phyloP scores from a whole-genome alignment of 139 green algal genomes.

The Micractinium sp. region DNA sequence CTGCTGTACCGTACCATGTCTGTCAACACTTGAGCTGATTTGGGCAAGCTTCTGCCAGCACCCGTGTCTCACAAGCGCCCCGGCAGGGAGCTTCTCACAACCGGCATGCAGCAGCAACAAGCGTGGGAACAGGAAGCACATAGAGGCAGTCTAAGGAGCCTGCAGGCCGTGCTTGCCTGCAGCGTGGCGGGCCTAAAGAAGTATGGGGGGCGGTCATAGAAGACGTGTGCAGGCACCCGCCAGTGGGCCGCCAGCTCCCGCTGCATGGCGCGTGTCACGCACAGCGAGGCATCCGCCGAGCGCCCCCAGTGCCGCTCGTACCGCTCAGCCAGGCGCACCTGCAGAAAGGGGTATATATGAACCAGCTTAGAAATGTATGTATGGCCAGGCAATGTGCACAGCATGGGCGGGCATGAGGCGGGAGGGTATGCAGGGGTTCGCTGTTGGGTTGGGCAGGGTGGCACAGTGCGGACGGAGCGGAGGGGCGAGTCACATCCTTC shows the following conservation, averaged over 20 bases:
- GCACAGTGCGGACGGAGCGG: too few species aligned
- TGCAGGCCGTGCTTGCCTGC: background rate
- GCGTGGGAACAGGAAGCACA: background rate
- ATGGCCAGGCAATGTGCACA: too few species aligned
- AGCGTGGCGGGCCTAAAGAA: conserved; percentile 71
- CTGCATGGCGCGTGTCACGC: conserved; percentile 90
- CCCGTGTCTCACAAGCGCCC: background rate
- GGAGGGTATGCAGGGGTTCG: background rate
- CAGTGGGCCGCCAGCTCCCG: conserved; percentile 73
- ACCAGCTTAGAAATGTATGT: too few species aligned
- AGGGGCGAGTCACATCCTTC: background rate
- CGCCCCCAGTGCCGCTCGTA: conserved; percentile 74
- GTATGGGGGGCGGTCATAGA: conserved; percentile 87
- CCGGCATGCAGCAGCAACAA: background rate
- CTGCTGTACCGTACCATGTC: too few species aligned
- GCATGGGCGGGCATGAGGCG: too few species aligned
- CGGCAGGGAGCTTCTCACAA: background rate
- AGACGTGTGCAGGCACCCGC: conserved; percentile 78
- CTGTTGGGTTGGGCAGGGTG: background rate
- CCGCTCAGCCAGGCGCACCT: conserved; percentile 62
- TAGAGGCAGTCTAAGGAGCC: background rate
- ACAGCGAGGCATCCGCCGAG: conserved; percentile 68
- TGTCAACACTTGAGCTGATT: background rate
- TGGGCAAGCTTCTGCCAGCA: background rate
- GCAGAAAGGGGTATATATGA: background rate